Base-by-base conservation (phyloP, 108 stramenopile genomes). In the Conticribra guillardii region DNA sequence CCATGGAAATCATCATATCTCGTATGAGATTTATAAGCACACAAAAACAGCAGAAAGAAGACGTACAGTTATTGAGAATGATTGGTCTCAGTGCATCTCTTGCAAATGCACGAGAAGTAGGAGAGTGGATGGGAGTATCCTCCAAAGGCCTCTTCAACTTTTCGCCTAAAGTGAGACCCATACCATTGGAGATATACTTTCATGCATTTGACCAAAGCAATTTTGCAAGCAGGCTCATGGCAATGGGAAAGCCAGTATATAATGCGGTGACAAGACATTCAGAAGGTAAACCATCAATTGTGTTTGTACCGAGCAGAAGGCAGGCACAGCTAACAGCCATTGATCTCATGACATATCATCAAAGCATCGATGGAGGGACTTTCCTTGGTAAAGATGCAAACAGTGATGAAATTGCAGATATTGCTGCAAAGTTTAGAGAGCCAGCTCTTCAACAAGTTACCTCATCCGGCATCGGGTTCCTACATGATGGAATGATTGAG, bases 251-350 rank as follows among this genome's bases (percentile, higher is more conserved):
- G 78, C 97, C 97, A 11, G 84, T 94, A 17, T 99, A 94, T 83
- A 93, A 91, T 72, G 82, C 92, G 14, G 81, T 96, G n/a, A 63
- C 69, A 41, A 65, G 85, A 33, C 90, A 92, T 65, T 73, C 86
- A n/a, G 86, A 82, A 56, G 86, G 83, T 19, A 88, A 90, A 74
- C 85, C 85, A 41, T 82, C 87, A 4, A 80, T 99, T 14, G 85
- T 98, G 46, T 96, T 97, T 77, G 98, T 97, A 19, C 97, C 99
- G 11, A 97, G 96, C 33, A 72, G 96, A 46, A 90, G 97, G 64
- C 99, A 99, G 75, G 96, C 95, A 34, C 97, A 98, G 71, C 89
- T 99, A 5, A 96, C 96, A 21, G 98, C 98, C 7, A 98, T 99
- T 67, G 98, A 99, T 73, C 51, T 99, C n/a, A 89, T 98, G 85